Evolutionary conservation across 495 filamentous ascomycete genomes (phyloP), one percentile per base, ranked within the genome.

Genomic region (Friedmanniomyces simplex): DNA sequence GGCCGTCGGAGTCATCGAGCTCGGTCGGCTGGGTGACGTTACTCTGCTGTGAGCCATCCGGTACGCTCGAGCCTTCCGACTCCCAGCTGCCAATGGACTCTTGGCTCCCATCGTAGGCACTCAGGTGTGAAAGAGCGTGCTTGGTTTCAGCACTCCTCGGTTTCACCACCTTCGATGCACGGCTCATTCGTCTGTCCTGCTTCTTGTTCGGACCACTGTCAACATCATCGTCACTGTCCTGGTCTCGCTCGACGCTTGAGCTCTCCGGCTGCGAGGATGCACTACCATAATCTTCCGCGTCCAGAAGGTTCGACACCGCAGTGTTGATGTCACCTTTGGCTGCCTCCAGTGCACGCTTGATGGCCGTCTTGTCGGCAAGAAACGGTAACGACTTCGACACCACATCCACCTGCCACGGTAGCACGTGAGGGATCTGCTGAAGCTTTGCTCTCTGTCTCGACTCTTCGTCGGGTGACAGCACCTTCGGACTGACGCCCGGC

Each of bases 331-430:
- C 77, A 25, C 84, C 82, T 37, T 78, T 79, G 43, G 74, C 79
- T 57, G 80, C 73, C 57, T 84, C 74, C 22, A 87, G 72, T 54
- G 77, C 76, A 57, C 80, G 76, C 16, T 77, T 72, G 50, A 86
- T 81, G 21, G 76, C 73, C 6, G 66, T 73, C 14, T 76, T 74
- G 59, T 81, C 76, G 22, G 74, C 76, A 26, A 76, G 72, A 54
- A 77, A 77, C 14, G 82, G 80, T 22, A 86, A 70, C 11, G 79
- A 77, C 51, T 76, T 74, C 50, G 74, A 67, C 20, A 86, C 82
- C 2, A 71, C 70, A 16, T 82, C 74, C 39, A 85, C 77, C 69
- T 83, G 84, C 83, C 82, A 86, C 8, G 79, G 77, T 45, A 73
- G 69, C 18, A 78, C 65, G 53, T 63, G 54, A 1, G 73, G 62